These are phyloP conservation scores for Tylopilus intermedius DNA, from an alignment of 768 basidiomycete species.

Conservation along the genomic window DNA sequence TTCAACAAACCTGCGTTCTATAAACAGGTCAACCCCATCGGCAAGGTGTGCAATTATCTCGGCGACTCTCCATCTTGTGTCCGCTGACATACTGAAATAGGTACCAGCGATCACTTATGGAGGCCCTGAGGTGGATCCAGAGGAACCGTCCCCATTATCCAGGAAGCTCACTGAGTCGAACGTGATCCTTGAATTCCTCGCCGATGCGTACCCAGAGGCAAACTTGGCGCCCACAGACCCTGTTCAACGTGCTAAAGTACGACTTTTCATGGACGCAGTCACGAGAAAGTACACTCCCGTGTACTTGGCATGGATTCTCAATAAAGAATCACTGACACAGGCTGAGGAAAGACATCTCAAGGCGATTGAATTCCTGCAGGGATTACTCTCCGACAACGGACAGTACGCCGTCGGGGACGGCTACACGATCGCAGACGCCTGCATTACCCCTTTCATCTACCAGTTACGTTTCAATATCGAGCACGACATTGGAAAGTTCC, in stretches of 20 bases:
- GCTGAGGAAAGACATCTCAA: constrained; percentile 32
- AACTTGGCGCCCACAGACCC: constrained; percentile 49
- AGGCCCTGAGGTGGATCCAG: constrained; percentile 48
- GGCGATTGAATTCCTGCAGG: constrained; percentile 45
- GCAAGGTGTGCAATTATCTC: constrained; percentile 42
- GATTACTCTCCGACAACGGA: constrained; percentile 42
- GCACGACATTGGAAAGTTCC: constrained; percentile 49
- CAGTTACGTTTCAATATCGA: constrained; percentile 38
- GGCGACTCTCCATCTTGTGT: not conserved
- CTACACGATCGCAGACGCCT: constrained; percentile 58
- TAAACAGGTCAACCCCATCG: constrained; percentile 55
- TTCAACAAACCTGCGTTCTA: constrained; percentile 65
- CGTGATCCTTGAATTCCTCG: constrained; percentile 59
- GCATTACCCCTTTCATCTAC: constrained; percentile 53
- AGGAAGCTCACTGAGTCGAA: constrained; percentile 58
- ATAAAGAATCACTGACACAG: constrained; percentile 30
- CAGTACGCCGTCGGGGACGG: constrained; percentile 34
- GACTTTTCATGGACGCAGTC: constrained; percentile 57
- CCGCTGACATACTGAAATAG: not conserved
- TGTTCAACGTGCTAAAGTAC: constrained; percentile 48
- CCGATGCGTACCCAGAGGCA: constrained; percentile 47
- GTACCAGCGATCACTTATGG: constrained; percentile 57
- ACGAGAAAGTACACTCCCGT: constrained; percentile 39
- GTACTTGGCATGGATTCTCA: constrained; percentile 31
- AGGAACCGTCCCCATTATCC: constrained; percentile 52